phyloP scores from a whole-genome alignment of 192 early-diverging fungal species.

The Backusella macrospora region DNA sequence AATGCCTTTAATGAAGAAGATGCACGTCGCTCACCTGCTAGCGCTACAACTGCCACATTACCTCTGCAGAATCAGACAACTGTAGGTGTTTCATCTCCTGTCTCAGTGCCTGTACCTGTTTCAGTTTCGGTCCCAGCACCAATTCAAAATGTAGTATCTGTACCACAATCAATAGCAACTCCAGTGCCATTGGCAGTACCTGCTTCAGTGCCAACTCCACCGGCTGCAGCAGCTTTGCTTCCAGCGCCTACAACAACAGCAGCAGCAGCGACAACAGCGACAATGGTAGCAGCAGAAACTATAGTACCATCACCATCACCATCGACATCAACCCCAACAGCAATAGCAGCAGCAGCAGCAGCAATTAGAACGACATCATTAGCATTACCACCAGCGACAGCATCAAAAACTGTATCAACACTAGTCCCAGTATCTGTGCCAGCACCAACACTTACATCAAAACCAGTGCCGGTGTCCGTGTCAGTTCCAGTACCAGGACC shows the following conservation, averaged over 20 bases:
- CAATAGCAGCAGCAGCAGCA: neutral
- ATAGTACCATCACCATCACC: neutral
- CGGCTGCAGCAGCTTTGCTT: neutral
- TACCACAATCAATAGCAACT: neutral
- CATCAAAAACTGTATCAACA: neutral
- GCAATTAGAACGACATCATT: neutral
- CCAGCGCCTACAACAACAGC: neutral
- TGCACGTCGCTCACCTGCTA: neutral
- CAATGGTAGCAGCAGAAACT: neutral
- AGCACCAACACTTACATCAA: neutral
- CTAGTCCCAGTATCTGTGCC: neutral
- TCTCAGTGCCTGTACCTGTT: neutral
- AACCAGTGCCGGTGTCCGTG: too few species aligned
- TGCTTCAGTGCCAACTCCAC: neutral
- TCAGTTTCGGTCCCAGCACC: neutral
- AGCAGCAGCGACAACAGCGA: neutral
- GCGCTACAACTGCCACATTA: neutral
- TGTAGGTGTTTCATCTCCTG: neutral
- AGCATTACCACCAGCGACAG: neutral
- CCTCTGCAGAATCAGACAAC: neutral
- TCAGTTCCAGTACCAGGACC: neutral
- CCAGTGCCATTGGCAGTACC: neutral
- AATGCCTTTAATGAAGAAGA: slow-evolving; percentile 54
- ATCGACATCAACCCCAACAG: neutral
- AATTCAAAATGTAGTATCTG: neutral